phyloP scores from a whole-genome alignment of 2,329 filamentous ascomycete species.

The Coniochaeta sp. region DNA sequence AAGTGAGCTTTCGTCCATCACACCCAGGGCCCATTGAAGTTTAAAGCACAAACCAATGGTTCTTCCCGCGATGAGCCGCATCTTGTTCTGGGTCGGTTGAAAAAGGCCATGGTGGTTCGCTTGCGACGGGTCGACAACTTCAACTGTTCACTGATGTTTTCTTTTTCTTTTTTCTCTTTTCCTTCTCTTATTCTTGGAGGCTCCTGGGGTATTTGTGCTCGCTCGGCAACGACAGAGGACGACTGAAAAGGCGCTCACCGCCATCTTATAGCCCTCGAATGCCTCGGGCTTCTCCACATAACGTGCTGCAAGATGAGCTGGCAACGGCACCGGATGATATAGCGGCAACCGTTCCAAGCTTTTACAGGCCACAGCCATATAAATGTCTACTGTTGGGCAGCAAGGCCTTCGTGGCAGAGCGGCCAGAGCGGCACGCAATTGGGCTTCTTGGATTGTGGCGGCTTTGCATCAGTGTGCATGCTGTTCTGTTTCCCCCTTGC shows the following conservation, averaged over 20 bases:
- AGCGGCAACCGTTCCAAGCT: conserved; percentile 15
- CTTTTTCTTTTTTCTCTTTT: too few relatives aligned
- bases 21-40: conserved; percentile 9
- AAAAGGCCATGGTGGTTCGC: background rate
- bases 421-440: background rate
- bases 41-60: conserved; percentile 16
- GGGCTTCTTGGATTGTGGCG: background rate
- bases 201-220: background rate
- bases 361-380: conserved; percentile 8
- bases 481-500: background rate
- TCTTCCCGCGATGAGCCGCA: conserved; percentile 20
- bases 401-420: background rate
- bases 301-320: conserved; percentile 28
- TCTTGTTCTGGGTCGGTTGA: conserved; percentile 4
- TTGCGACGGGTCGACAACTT: background rate
- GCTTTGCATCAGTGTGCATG: background rate
- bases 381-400: background rate
- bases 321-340: conserved; percentile 17
- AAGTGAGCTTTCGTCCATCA: conserved; percentile 12
- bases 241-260: background rate
- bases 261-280: conserved; percentile 11
- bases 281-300: conserved; percentile 20
- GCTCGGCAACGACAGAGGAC: background rate
- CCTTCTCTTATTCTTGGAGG: background rate
- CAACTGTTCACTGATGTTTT: background rate